These are phyloP conservation scores for Aspergillus texensis DNA, from an alignment of 2,329 filamentous ascomycete species.

Conservation along the genomic window DNA sequence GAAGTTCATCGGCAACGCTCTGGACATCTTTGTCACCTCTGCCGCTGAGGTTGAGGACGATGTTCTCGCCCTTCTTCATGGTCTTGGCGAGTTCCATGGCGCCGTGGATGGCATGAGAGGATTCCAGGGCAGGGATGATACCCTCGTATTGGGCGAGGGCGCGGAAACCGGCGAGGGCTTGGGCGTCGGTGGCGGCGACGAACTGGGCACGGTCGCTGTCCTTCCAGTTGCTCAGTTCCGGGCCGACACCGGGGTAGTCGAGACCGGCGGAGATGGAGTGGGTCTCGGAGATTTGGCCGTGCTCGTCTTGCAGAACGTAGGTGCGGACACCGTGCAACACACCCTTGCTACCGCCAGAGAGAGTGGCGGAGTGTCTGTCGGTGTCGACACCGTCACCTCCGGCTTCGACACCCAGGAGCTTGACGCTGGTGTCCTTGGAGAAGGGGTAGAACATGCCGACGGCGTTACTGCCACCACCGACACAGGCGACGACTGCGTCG, in stretches of 20 bases:
- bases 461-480: slow-evolving; percentile 93
- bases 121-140: slow-evolving; percentile 95
- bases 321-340: slow-evolving; percentile 95
- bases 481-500: slow-evolving; percentile 94
- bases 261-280: slow-evolving; percentile 96
- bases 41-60: slow-evolving; percentile 92
- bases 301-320: slow-evolving; percentile 88
- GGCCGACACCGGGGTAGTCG: slow-evolving; percentile 95
- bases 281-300: slow-evolving; percentile 92
- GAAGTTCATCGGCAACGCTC: slow-evolving; percentile 93
- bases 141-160: slow-evolving; percentile 86
- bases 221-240: slow-evolving; percentile 91
- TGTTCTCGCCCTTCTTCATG: slow-evolving; percentile 82
- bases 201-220: slow-evolving; percentile 84
- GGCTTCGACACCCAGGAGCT: slow-evolving; percentile 90
- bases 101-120: slow-evolving; percentile 87
- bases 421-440: slow-evolving; percentile 78
- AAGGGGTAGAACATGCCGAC: slow-evolving; percentile 99
- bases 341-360: slow-evolving; percentile 83
- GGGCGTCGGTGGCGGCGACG: slow-evolving; percentile 84
- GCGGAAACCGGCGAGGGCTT: slow-evolving; percentile 86
- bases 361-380: slow-evolving; percentile 79
- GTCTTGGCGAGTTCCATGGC: slow-evolving; percentile 89
- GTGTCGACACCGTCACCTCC: slow-evolving; percentile 93
- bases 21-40: slow-evolving; percentile 98